A percentile compares a stretch with the other conserved stretches of the same genome.
Conservation (phyloP, 1,139 yeast species). For the Geotrichum reessii region DNA sequence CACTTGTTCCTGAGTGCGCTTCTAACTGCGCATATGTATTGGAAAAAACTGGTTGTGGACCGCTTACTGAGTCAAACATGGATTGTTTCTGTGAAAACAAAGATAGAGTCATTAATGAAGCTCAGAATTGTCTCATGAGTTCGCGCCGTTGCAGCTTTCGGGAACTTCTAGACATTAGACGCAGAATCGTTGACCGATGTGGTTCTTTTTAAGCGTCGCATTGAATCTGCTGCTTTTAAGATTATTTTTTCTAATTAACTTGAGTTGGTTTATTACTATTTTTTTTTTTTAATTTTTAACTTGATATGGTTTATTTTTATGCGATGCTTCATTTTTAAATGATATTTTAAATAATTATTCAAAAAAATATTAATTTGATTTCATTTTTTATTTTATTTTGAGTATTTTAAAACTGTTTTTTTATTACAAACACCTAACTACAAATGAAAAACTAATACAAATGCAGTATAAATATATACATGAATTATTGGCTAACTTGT, state of each 20-base stretch:
- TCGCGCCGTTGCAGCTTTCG: constrained; percentile 3
- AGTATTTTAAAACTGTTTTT: no score
- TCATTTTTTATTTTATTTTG: not conserved
- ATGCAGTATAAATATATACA: no score
- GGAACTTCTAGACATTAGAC: constrained; percentile 9
- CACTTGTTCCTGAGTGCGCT: constrained; percentile 10
- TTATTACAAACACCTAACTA: no score
- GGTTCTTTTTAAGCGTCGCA: not conserved
- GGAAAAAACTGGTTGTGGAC: constrained; percentile 15
- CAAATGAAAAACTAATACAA: no score
- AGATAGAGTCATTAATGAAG: constrained; percentile 1
- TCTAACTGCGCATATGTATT: constrained; percentile 5
- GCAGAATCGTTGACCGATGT: constrained; percentile 4
- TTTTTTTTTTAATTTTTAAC: not conserved
- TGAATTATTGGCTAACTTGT: no score
- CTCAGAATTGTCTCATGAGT: constrained; percentile 9
- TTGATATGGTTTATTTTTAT: not conserved
- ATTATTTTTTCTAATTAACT: not conserved
- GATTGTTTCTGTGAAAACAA: constrained; percentile 15
- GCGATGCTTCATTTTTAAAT: no score
- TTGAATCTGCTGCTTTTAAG: not conserved
- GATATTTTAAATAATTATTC: not conserved
- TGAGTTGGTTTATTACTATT: not conserved
- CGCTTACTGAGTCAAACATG: constrained; percentile 7
- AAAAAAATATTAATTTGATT: not conserved